Conservation (phyloP, 1,139 yeast genomes). For the Yamadazyma pseudoaaseri region DNA sequence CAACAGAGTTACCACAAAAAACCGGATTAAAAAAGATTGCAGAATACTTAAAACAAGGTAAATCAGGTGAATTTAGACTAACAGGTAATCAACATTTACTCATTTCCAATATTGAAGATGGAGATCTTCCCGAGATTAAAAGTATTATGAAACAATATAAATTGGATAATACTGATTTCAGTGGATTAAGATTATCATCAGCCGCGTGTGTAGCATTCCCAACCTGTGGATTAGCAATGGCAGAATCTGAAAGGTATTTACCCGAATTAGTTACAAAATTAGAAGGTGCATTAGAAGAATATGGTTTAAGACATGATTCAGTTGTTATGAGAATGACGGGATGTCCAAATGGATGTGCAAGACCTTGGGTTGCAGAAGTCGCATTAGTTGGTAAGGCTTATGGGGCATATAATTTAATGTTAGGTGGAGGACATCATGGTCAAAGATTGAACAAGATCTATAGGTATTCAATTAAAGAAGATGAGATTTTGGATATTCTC, state of each 20-base stretch:
- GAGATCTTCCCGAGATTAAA: constrained; percentile 63
- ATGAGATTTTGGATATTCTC: constrained; percentile 74
- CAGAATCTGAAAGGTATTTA: constrained; percentile 93
- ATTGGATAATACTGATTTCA: constrained; percentile 79
- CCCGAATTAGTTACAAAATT: constrained; percentile 80
- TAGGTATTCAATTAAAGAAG: constrained; percentile 86
- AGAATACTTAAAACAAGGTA: constrained; percentile 49
- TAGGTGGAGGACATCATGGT: constrained; percentile 97
- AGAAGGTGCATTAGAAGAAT: constrained; percentile 83
- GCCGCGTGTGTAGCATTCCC: constrained; percentile 99
- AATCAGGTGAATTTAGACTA: constrained; percentile 82
- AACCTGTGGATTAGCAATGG: constrained; percentile 98
- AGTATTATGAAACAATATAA: constrained; percentile 66
- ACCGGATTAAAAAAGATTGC: constrained; percentile 83
- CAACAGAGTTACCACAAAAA: constrained; percentile 87
- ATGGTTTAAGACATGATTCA: constrained; percentile 91
- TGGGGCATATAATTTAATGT: constrained; percentile 89
- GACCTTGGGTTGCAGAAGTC: constrained; percentile 97
- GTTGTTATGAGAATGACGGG: constrained; percentile 99
- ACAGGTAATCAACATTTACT: constrained; percentile 96
- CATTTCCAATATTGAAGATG: constrained; percentile 70
- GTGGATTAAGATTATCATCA: constrained; percentile 84
- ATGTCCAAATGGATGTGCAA: constrained; percentile 98
- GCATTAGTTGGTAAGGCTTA: constrained; percentile 95
- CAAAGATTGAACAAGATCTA: constrained; percentile 89